Evolutionary conservation across 1,284 basidiomycete species (phyloP).

Genomic region (Austroboletus novae-zelandiae): DNA sequence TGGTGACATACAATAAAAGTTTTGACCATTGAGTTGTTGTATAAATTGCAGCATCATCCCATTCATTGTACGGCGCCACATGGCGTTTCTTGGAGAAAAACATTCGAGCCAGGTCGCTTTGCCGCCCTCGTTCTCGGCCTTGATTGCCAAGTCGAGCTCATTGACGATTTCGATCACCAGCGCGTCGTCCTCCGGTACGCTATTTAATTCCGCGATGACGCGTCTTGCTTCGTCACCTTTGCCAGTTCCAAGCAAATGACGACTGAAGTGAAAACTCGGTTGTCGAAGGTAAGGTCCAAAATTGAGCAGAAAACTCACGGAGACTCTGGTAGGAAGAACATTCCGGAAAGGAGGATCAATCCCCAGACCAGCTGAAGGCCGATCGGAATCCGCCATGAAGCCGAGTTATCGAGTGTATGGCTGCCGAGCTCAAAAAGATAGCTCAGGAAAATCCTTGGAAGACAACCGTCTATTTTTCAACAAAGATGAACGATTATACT

Average conservation of each 20-base stretch:
- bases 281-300: not conserved
- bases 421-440: slow-evolving; percentile 36
- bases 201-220: slow-evolving; percentile 67
- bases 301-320: slow-evolving; percentile 43
- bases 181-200: slow-evolving; percentile 43
- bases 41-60: slow-evolving; percentile 84
- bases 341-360: slow-evolving; percentile 62
- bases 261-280: slow-evolving; percentile 35
- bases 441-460: slow-evolving; percentile 42
- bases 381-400: slow-evolving; percentile 71
- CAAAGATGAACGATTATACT: not conserved
- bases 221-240: slow-evolving; percentile 51
- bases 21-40: slow-evolving; percentile 76
- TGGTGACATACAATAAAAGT: slow-evolving; percentile 60
- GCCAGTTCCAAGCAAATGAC: slow-evolving; percentile 59
- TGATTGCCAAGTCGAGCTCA: slow-evolving; percentile 69
- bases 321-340: slow-evolving; percentile 79
- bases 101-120: slow-evolving; percentile 79
- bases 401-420: slow-evolving; percentile 55
- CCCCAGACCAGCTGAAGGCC: slow-evolving; percentile 71
- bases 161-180: slow-evolving; percentile 40
- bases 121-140: slow-evolving; percentile 71
- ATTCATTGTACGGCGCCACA: slow-evolving; percentile 72
- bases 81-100: slow-evolving; percentile 64
- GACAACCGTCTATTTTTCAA: not conserved